Base-by-base conservation (phyloP, 2,329 filamentous ascomycete species). In the Colletotrichum caudatum region DNA sequence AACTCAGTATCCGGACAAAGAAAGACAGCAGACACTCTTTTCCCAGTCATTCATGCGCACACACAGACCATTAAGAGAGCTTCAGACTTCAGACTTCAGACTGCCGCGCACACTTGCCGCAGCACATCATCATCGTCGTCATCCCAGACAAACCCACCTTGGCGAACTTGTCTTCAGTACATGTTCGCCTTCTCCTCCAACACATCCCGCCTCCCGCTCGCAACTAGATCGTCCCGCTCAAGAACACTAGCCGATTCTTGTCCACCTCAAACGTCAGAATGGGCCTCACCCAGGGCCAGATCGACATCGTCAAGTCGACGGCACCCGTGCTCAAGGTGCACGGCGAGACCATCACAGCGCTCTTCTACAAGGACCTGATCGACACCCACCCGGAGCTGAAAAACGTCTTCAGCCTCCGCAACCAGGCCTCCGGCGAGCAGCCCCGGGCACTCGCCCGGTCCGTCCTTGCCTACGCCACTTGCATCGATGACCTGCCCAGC, bases 251-350 rank as follows among this genome's bases (percentile, higher is more conserved):
- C 48, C 53, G 48, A 23, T 16, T 16, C 4, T 63, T 72, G 56
- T 60, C 63, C 53, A 66, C 59, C 41, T 65, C 60, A 11, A 23
- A 54, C 66, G 58, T 63, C 65, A 78, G 56, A 61, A 85, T 85
- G 83, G 78, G 87, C 69, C 82, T 94, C 70, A 90, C 91, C 14
- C 82, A 86, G 35, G 83, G 86, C 48, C 93, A 95, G 83, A 86
- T 91, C 74, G 82, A 87, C 72, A 90, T 92, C 75, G 91, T 96
- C 84, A 95, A 94, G 81, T 86, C 93, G 48, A 95, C 93, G 2
- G 92, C 90, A 50, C 93, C 93, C 2, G 87, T 94, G 23, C 86
- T 95, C 9, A 87, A 89, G 74, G 84, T 90, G 73, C 88, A 94
- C 78, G 93, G 93, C 80, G 83, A 84, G 23, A 82, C 86, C 57